These are phyloP conservation scores for Metschnikowia reukaufii DNA, from an alignment of 805 yeast genomes.

Conservation along the genomic window DNA sequence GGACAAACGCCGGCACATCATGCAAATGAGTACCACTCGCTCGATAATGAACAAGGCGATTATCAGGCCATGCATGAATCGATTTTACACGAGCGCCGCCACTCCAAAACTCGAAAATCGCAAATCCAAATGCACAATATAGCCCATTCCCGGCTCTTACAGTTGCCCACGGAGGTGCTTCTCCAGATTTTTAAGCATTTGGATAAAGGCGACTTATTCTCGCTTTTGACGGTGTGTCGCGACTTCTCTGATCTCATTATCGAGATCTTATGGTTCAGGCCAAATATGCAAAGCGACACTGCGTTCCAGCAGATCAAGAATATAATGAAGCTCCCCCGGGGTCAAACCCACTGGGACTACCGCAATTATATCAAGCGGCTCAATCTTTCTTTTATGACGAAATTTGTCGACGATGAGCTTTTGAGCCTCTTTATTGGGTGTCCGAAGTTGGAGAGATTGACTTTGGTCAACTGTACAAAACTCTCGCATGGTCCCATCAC, in stretches of 20 bases:
- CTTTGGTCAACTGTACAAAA: constrained; percentile 75
- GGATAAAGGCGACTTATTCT: constrained; percentile 59
- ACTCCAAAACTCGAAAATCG: constrained; percentile 20
- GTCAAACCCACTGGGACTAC: constrained; percentile 62
- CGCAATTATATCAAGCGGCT: constrained; percentile 71
- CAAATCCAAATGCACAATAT: constrained; percentile 26
- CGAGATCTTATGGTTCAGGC: constrained; percentile 86
- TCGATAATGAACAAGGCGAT: constrained; percentile 38
- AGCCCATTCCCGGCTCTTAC: constrained; percentile 41
- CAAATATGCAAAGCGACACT: constrained; percentile 55
- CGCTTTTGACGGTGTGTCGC: constrained; percentile 70
- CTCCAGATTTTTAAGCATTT: constrained; percentile 65
- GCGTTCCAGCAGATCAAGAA: constrained; percentile 54
- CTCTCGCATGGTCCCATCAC: constrained; percentile 63
- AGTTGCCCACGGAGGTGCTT: constrained; percentile 60
- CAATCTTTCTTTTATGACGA: constrained; percentile 74
- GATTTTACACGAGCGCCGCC: constrained; percentile 30
- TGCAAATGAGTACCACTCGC: constrained; percentile 12
- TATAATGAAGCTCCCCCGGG: constrained; percentile 52
- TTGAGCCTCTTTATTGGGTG: constrained; percentile 65
- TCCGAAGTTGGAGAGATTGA: constrained; percentile 76
- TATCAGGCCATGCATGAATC: constrained; percentile 36
- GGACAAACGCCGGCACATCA: constrained; percentile 11
- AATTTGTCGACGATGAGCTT: constrained; percentile 61
- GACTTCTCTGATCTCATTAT: constrained; percentile 77